A percentile compares a stretch with the other conserved stretches of the same genome.
These are phyloP conservation scores for Waltergamsia citrina DNA, from an alignment of 2,329 filamentous ascomycete species.

Conservation along the genomic window DNA sequence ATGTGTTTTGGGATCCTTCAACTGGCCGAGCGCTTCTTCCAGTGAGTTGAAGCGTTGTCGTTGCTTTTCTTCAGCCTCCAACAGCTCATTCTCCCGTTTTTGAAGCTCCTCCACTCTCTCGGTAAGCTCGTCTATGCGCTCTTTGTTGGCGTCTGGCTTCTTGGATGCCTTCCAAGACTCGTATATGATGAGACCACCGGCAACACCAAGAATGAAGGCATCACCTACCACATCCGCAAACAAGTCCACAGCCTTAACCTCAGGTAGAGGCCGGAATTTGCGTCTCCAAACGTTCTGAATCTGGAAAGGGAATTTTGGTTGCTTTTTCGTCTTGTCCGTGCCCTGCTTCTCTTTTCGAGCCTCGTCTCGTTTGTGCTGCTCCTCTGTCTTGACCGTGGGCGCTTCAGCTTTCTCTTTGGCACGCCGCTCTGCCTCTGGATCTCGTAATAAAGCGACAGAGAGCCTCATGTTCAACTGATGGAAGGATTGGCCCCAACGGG, in stretches of 20 bases:
- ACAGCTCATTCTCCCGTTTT: constrained; percentile 38
- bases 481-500: constrained; percentile 52
- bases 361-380: constrained; percentile 43
- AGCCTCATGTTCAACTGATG: constrained; percentile 60
- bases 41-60: constrained; percentile 38
- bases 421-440: constrained; percentile 44
- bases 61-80: constrained; percentile 32
- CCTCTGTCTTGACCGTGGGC: constrained; percentile 56
- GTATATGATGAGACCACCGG: constrained; percentile 46
- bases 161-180: constrained; percentile 50
- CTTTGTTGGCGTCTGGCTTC: constrained; percentile 49
- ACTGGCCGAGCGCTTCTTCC: constrained; percentile 40
- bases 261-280: constrained; percentile 53
- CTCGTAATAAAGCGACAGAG: constrained; percentile 48
- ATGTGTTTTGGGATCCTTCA: constrained; percentile 49
- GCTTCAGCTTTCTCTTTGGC: constrained; percentile 54
- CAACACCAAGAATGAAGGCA: constrained; percentile 51
- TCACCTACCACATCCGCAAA: constrained; percentile 59
- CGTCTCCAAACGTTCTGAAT: constrained; percentile 50
- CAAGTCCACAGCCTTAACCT: constrained; percentile 55
- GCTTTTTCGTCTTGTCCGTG: constrained; percentile 10
- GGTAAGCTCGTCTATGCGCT: constrained; percentile 41
- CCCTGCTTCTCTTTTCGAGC: constrained; percentile 30
- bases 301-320: constrained; percentile 15
- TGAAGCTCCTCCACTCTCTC: constrained; percentile 38